Evolutionary conservation across 2,329 filamentous ascomycete genomes (phyloP).

Genomic region (Stagonosporopsis chrysanthemi): DNA sequence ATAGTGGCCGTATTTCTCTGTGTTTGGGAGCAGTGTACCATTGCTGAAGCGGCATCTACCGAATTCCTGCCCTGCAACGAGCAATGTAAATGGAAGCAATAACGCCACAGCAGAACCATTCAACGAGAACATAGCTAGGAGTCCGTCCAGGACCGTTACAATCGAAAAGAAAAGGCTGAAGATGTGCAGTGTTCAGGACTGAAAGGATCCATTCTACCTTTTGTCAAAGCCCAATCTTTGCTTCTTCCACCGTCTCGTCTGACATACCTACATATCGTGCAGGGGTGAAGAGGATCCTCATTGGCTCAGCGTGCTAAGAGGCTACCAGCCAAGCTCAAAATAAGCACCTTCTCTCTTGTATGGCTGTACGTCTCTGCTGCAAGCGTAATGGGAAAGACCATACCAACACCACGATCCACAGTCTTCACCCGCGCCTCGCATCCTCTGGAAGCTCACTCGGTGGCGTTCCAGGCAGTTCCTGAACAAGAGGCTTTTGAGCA

Average conservation of each 20-base stretch:
- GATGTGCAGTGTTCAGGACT: too few species aligned
- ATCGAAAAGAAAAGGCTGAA: too few species aligned
- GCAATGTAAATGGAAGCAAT: not conserved
- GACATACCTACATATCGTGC: not conserved
- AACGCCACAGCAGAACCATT: not conserved
- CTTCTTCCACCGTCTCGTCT: too few species aligned
- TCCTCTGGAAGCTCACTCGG: not conserved
- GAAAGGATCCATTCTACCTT: too few species aligned
- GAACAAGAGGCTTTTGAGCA: not conserved
- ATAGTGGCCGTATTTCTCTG: not conserved
- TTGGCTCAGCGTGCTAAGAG: not conserved
- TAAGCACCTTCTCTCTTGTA: not conserved
- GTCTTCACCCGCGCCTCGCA: not conserved
- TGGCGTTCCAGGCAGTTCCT: not conserved
- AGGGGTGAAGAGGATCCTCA: not conserved
- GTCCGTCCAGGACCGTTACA: not conserved
- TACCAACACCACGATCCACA: too few species aligned
- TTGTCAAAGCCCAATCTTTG: too few species aligned
- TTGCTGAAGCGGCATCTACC: not conserved
- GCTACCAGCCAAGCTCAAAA: not conserved
- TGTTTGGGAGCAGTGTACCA: not conserved
- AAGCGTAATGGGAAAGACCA: too few species aligned
- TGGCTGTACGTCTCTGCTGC: too few species aligned
- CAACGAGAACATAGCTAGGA: not conserved
- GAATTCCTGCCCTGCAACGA: not conserved